phyloP scores from a whole-genome alignment of 306 rosid genomes.

The Rosa rugosa region DNA sequence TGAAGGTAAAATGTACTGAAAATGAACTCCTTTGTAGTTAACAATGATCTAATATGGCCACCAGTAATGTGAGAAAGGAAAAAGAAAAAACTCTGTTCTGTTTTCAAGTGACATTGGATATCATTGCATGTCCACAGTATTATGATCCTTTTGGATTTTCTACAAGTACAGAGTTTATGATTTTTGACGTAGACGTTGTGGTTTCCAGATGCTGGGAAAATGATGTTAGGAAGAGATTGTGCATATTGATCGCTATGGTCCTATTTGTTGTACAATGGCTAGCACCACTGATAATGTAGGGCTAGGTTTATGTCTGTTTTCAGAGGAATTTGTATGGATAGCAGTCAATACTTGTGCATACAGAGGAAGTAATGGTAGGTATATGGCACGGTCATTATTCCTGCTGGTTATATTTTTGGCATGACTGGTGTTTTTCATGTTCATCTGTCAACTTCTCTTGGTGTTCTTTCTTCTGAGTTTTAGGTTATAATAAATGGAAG shows the following conservation, averaged over 20 bases:
- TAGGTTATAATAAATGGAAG: background rate
- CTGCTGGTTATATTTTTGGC: background rate
- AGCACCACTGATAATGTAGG: background rate
- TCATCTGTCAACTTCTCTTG: background rate
- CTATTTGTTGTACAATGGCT: slow-evolving; percentile 10
- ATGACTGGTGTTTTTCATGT: background rate
- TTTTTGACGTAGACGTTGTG: slow-evolving; percentile 17
- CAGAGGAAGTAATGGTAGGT: background rate
- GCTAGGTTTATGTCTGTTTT: background rate
- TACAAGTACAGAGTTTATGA: slow-evolving; percentile 4
- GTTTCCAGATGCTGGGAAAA: slow-evolving; percentile 31
- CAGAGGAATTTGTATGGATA: background rate
- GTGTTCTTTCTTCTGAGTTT: background rate
- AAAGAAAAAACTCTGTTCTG: slow-evolving; percentile 32
- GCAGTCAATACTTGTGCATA: background rate
- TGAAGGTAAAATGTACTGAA: slow-evolving; percentile 54
- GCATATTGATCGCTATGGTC: slow-evolving; percentile 18
- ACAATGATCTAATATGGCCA: slow-evolving; percentile 40
- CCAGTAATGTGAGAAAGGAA: slow-evolving; percentile 31
- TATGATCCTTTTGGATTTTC: slow-evolving; percentile 5
- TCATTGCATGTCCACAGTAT: slow-evolving; percentile 30
- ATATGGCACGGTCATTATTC: background rate
- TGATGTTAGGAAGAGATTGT: slow-evolving; percentile 29
- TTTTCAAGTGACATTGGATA: slow-evolving; percentile 35
- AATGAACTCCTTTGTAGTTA: slow-evolving; percentile 50